Base-by-base conservation (phyloP, 2,329 filamentous ascomycete species). In the Arthroderma sp. region DNA sequence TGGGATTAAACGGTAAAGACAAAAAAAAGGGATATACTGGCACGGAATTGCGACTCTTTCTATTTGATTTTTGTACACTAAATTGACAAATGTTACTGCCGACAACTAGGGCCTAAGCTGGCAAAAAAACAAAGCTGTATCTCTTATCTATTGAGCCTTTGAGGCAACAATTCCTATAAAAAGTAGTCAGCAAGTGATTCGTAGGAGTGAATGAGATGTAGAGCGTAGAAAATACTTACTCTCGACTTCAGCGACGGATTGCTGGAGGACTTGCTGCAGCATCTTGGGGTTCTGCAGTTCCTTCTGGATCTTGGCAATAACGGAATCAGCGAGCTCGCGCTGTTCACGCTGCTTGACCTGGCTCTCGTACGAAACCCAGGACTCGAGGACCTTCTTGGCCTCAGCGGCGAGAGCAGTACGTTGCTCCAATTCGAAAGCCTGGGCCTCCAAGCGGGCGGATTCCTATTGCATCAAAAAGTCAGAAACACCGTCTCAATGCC, bases 341-440 rank as follows among this genome's bases (percentile, higher is more conserved):
- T 98, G 93, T 81, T 98, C 90, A 74, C 93, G 87, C 80, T 91
- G 87, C 87, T 97, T 98, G 71, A 98, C 91, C 81, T 97, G 93
- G 68, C 87, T 80, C 81, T 98, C 93, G 77, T 98, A 98, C 73
- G 93, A 87, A 64, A 97, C 91, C 94, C 93, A 98, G 59, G 90
- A 96, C 75, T 98, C 93, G 64, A 98, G 85, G 60, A 97, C 93
- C 61, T 81, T 70, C 86, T 96, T 98, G 71, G 91, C 91, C 82
- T 98, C 93, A 63, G 83, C 79, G 59, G 90, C 90, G 65, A 98
- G 81, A 67, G 90, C 87, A 61, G 91, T 96, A 79, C 85, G 86
- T 79, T 98, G 93, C 83, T 97, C 90, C 66, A 97, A 84, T 82
- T 97, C 90, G 77, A 86, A 98, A 64, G 90, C 91, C 83, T 97